Conservation (phyloP, 2,329 filamentous ascomycete species). For the Pleurostoma richardsiae region DNA sequence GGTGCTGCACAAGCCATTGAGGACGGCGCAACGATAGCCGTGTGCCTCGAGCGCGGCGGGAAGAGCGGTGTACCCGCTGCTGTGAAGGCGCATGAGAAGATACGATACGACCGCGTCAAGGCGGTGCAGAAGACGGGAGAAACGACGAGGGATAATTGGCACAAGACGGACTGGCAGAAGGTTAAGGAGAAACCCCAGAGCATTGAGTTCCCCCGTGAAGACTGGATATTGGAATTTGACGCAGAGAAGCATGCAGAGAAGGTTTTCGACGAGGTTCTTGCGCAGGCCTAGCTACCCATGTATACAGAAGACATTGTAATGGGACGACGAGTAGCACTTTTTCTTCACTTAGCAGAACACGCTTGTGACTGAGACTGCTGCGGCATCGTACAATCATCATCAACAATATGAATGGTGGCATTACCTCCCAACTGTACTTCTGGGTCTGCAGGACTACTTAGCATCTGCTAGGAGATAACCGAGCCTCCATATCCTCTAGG, state of each 20-base stretch:
- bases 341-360: neutral
- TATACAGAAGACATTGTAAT: neutral
- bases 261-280: conserved; percentile 25
- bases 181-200: conserved; percentile 40
- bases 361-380: no score
- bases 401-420: no score
- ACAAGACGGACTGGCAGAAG: conserved; percentile 47
- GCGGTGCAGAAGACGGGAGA: conserved; percentile 46
- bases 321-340: neutral
- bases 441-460: neutral
- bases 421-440: no score
- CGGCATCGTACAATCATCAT: no score
- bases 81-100: conserved; percentile 36
- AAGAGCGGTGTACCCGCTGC: conserved; percentile 30
- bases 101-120: conserved; percentile 40
- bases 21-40: conserved; percentile 41
- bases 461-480: neutral
- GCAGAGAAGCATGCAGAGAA: conserved; percentile 38
- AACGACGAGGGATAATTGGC: conserved; percentile 46
- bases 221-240: conserved; percentile 48
- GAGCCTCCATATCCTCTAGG: no score
- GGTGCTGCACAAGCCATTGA: conserved; percentile 46
- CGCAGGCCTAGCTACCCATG: conserved; percentile 13
- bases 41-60: conserved; percentile 32
- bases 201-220: conserved; percentile 42